Evolutionary conservation across 108 stramenopile genomes (phyloP), one percentile per base, ranked within the genome.

Genomic region (Fragilaria radians): DNA sequence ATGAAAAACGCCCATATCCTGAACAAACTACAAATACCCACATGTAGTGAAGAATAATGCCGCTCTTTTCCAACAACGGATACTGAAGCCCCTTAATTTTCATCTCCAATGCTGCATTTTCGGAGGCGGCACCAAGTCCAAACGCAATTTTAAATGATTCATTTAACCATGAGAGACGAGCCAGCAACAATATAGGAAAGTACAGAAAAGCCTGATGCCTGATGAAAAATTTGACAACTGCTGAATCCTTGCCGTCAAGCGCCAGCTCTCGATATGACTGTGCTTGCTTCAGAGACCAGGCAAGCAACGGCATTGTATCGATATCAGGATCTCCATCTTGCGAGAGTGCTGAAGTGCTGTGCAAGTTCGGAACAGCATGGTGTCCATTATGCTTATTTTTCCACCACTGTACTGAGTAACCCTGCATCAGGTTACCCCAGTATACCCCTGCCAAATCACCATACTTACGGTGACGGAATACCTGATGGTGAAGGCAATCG

Each of bases 301-400:
- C 97, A 27, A 99, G 76, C 18, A 99, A 68, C 25, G 99, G 99
- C 95, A 98, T 96, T 3, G 99, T 99, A 79, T 99, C 97, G 54
- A 99, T 97, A 54, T 95, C 94, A 0, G 94, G 94, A 75, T 95
- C 94, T 32, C 94, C 94, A 69, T 95, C 91, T 71, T 91, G 89
- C 28, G 78, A 50, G 18, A 70, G 61, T 19, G 83, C 76, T 21
- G 81, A 68, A 30, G 85, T 80, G 67, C 76, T 89, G 88, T 97
- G 95, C 24, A 96, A 78, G 77, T 99, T 98, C 64, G 99, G 96
- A 3, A 98, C 96, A 34, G 96, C 94, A 71, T 98, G 97, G 76
- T 99, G 98, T 2, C 93, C 95, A 74, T 97, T 98, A 83, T 99
- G 99, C 88, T 96, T 96, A 74, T 94, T 92, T 78, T 93, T 96